Evolutionary conservation across 2,329 filamentous ascomycete species (phyloP), one percentile per base, ranked within the genome.

Genomic region (Epichloe uncinata): DNA sequence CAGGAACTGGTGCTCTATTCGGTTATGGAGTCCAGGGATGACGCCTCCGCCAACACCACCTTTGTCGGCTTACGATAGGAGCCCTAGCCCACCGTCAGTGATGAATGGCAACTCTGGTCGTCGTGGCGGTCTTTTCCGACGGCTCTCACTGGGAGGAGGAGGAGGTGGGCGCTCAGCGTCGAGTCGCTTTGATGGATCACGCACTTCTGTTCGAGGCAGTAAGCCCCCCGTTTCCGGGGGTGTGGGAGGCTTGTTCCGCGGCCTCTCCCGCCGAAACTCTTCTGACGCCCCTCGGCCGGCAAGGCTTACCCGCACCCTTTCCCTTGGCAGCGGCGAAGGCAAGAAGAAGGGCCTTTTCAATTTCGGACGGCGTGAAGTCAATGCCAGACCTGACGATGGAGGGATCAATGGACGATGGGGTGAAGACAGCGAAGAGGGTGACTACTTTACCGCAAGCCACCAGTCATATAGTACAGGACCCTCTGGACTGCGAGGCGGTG

Each of bases 1-100:
- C 52, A 79, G 93, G 34, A 98, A 98, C 64, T 98, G 91, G 87
- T 97, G 91, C 64, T 87, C 88, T 3, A 95, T 98, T 58, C 79
- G 86, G 48, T 77, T 86, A 62, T 97, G 95, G 68, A 73, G 79
- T 9, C 89, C 90, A 2, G 87, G 87, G 3, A 72, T 70, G 35
- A 94, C 87, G 1, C 89, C 89, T 12, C 79, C 81, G 1, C 73
- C 77, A 3, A 82, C 84, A 1, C 87, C 87, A 3, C 75, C 72
- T 30, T 66, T 63, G 8, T 72, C 77, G 1, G 67, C 72, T 43
- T 66, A 72, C 52, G 71, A 74, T 38, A 54, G 69, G 34, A 66
- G 62, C 47, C 66, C 69, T 3, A 70, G 60, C 53, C 69, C 69
- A 4, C 66, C 66, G 5, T 59, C 42, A n/a, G 40, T 26, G 26